These are phyloP conservation scores for Rhododendron henanense DNA, from an alignment of 148 eudicot genomes.

Conservation along the genomic window DNA sequence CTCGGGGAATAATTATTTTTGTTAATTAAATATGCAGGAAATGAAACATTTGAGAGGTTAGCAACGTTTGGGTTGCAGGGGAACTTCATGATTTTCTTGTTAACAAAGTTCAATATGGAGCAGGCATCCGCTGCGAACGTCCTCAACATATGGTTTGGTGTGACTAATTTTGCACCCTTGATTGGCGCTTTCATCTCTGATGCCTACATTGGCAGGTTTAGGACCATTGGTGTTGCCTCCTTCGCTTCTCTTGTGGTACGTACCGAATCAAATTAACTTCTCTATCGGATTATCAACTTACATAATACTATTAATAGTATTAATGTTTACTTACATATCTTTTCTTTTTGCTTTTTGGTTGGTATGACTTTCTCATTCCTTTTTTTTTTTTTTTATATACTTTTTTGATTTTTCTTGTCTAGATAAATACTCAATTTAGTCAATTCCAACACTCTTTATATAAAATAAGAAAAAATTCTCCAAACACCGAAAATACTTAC, in stretches of 20 bases:
- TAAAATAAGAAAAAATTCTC: neutral
- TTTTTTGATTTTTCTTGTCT: neutral
- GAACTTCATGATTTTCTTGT: conserved; percentile 70
- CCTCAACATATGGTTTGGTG: conserved; percentile 48
- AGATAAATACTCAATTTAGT: neutral
- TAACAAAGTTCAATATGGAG: conserved; percentile 63
- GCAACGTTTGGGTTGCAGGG: conserved; percentile 67
- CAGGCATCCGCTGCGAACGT: conserved; percentile 72
- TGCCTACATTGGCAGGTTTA: conserved; percentile 69
- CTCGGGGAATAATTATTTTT: no score
- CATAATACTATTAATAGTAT: neutral
- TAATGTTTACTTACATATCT: neutral
- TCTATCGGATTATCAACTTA: neutral
- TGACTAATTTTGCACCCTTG: conserved; percentile 63
- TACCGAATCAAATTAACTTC: neutral
- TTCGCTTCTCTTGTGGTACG: conserved; percentile 54
- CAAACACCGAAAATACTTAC: neutral
- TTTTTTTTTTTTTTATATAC: no score
- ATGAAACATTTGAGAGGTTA: conserved; percentile 84
- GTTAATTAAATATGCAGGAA: conserved; percentile 39
- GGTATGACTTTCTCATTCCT: neutral
- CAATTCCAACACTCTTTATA: neutral
- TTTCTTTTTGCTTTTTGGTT: no score
- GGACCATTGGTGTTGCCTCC: conserved; percentile 53
- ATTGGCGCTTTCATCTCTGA: conserved; percentile 80